Conservation (phyloP, 2,329 filamentous ascomycete genomes). For the Curvularia verruculosa region DNA sequence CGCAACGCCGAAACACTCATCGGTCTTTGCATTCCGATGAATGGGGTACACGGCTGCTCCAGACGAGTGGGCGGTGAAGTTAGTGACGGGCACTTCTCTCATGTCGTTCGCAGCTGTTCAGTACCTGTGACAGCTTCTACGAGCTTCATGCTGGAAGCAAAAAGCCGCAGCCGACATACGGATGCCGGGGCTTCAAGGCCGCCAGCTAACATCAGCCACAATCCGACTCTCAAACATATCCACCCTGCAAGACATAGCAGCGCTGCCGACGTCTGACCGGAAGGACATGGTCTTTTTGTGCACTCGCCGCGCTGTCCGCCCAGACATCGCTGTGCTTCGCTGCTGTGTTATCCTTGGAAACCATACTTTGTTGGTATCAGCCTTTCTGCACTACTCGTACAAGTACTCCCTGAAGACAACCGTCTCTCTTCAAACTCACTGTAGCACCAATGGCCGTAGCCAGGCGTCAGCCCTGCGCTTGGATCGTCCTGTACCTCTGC, state of each 20-base stretch:
- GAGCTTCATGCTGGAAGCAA: slow-evolving; percentile 18
- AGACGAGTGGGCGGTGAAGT: slow-evolving; percentile 7
- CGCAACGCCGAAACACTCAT: slow-evolving; percentile 1
- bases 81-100: background rate
- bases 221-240: slow-evolving; percentile 12
- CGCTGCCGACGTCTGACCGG: slow-evolving; percentile 2
- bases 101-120: slow-evolving; percentile 4
- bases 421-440: background rate
- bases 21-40: slow-evolving; percentile 3
- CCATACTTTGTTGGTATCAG: background rate
- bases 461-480: background rate
- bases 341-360: background rate
- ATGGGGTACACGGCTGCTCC: slow-evolving; percentile 2
- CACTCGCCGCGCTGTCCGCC: slow-evolving; percentile 3
- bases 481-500: background rate
- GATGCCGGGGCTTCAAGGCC: slow-evolving; percentile 18
- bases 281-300: background rate
- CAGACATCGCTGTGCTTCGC: slow-evolving; percentile 2
- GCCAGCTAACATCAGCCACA: slow-evolving; percentile 15
- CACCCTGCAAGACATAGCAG: slow-evolving; percentile 11
- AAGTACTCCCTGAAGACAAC: background rate
- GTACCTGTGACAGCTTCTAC: slow-evolving; percentile 8
- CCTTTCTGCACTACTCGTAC: background rate
- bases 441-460: background rate
- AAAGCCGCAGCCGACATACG: slow-evolving; percentile 7